phyloP scores from a whole-genome alignment of 2,329 filamentous ascomycete species.

The Pseudocercospora fuligena region DNA sequence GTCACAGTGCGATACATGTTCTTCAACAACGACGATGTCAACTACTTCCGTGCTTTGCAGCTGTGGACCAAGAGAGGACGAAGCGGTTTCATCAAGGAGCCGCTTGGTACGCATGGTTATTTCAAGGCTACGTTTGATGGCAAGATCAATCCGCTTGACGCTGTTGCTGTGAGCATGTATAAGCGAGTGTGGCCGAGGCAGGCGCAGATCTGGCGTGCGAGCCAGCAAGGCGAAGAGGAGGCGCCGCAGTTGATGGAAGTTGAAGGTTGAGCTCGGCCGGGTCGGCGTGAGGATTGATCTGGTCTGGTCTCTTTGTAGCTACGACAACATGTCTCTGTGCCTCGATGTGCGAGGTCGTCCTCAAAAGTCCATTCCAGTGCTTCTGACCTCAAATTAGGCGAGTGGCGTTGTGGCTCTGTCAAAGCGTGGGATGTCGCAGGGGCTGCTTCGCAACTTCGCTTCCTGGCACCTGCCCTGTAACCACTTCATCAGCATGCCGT shows the following conservation, averaged over 20 bases:
- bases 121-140: constrained; percentile 99
- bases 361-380: too few relatives aligned
- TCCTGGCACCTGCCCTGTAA: too few relatives aligned
- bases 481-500: too few relatives aligned
- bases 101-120: constrained; percentile 96
- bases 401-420: too few relatives aligned
- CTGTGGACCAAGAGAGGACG: constrained; percentile 91
- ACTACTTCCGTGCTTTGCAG: constrained; percentile 96
- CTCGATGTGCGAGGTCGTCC: too few relatives aligned
- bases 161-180: constrained; percentile 78
- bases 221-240: constrained; percentile 19
- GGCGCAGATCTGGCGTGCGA: constrained; percentile 28
- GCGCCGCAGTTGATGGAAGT: constrained; percentile 28
- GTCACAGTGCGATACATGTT: constrained; percentile 99
- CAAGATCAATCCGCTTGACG: constrained; percentile 93
- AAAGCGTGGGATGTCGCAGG: too few relatives aligned
- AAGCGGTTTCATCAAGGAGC: constrained; percentile 91
- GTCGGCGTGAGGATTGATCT: too few relatives aligned
- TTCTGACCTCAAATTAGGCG: too few relatives aligned
- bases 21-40: constrained; percentile 93
- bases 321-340: too few relatives aligned
- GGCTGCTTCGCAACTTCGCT: too few relatives aligned
- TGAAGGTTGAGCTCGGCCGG: neutral
- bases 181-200: constrained; percentile 66
- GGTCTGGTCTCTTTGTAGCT: too few relatives aligned